phyloP scores from a whole-genome alignment of 345 rosid species.

The Corchorus capsularis region DNA sequence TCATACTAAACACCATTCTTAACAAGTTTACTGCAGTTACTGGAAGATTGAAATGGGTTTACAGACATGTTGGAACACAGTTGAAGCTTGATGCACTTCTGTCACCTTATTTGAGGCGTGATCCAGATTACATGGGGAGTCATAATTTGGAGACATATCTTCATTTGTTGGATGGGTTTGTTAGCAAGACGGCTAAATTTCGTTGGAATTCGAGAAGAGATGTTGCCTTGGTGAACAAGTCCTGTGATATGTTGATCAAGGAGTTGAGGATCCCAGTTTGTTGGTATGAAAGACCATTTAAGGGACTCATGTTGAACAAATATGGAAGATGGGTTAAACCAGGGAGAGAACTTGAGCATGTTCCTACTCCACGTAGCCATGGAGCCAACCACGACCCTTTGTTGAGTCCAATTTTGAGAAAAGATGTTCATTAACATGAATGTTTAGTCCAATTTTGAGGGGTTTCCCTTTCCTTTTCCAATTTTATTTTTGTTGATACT shows the following conservation, averaged over 20 bases:
- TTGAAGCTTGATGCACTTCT: constrained; percentile 44
- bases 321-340: constrained; percentile 80
- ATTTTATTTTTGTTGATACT: not conserved
- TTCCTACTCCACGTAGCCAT: constrained; percentile 57
- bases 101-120: constrained; percentile 54
- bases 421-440: not conserved
- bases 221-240: constrained; percentile 60
- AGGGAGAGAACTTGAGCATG: constrained; percentile 59
- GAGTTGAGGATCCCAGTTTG: constrained; percentile 55
- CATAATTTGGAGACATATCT: constrained; percentile 65
- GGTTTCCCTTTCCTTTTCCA: not conserved
- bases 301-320: constrained; percentile 60
- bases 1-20: constrained; percentile 47
- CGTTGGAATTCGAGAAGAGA: constrained; percentile 61
- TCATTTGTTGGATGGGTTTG: constrained; percentile 58
- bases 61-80: constrained; percentile 59
- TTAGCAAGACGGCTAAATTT: constrained; percentile 42
- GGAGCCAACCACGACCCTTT: not conserved
- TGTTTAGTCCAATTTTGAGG: not conserved
- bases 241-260: constrained; percentile 52
- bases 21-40: constrained; percentile 44
- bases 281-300: constrained; percentile 59
- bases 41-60: constrained; percentile 50
- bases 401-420: not conserved
- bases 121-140: constrained; percentile 38